phyloP scores from a whole-genome alignment of 495 filamentous ascomycete genomes.

The Lasiosphaeria hispida region DNA sequence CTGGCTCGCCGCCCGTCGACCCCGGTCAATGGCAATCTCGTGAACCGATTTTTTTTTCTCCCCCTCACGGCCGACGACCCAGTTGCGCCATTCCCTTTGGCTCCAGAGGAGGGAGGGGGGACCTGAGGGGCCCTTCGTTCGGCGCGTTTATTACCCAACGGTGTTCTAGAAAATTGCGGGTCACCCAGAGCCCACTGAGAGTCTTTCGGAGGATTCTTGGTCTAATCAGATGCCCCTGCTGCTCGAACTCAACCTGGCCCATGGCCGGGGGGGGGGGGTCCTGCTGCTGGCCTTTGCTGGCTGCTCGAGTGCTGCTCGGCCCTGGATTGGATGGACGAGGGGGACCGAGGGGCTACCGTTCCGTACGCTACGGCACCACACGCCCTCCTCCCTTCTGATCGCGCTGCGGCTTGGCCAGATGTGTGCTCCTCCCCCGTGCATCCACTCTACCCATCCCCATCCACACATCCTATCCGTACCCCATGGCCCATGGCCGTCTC shows the following conservation, averaged over 20 bases:
- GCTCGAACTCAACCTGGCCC: slow-evolving; percentile 23
- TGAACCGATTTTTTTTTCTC: slow-evolving; percentile 35
- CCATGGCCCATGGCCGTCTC: slow-evolving; percentile 16
- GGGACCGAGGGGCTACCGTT: slow-evolving; percentile 13
- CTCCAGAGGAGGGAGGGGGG: neutral
- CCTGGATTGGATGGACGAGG: slow-evolving; percentile 30
- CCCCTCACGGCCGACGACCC: slow-evolving; percentile 26
- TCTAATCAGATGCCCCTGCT: slow-evolving; percentile 43
- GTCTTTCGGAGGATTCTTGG: slow-evolving; percentile 46
- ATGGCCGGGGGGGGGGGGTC: slow-evolving; percentile 20
- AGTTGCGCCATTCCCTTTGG: slow-evolving; percentile 36
- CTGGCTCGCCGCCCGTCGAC: slow-evolving; percentile 20
- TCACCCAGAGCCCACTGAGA: slow-evolving; percentile 24
- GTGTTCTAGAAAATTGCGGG: slow-evolving; percentile 49
- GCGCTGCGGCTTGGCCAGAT: slow-evolving; percentile 22
- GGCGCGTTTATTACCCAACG: slow-evolving; percentile 46
- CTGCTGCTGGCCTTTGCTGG: slow-evolving; percentile 22
- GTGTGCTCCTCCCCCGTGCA: slow-evolving; percentile 21
- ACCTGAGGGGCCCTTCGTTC: slow-evolving; percentile 27
- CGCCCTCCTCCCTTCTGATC: slow-evolving; percentile 23
- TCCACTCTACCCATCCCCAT: slow-evolving; percentile 18
- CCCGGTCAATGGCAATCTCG: slow-evolving; percentile 38
- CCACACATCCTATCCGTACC: slow-evolving; percentile 11
- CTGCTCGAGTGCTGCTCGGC: no score
- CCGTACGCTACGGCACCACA: slow-evolving; percentile 1